Evolutionary conservation across 441 rosid species (phyloP), one percentile per base, ranked within the genome.

Genomic region (Kokia cookei): DNA sequence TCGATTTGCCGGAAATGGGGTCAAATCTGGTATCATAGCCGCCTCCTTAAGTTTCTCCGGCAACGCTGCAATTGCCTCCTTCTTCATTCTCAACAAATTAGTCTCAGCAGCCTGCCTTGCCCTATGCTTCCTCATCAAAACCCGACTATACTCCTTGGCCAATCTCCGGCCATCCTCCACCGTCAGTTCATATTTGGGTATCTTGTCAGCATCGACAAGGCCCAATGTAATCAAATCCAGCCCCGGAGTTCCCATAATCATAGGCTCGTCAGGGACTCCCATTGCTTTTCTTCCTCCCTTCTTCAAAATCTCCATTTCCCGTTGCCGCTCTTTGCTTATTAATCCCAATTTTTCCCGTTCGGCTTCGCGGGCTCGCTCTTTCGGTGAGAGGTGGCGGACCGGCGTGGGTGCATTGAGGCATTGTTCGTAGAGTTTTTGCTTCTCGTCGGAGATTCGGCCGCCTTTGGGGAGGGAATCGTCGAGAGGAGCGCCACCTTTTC

Each of bases 351-450:
- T 94, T 71, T 91, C 90, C 26, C 97, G 82, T 78, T 94, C 93
- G 1, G 85, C 93, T 72, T 94, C 98, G 1, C 97, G 85, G 14
- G 82, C 88, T 2, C 65, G 74, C 19, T 88, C 92, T 50, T 86
- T 86, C 0, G 93, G 90, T 10, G 82, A 84, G 60, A 92, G 81
- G 77, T 85, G 80, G 17, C 97, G 87, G 60, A 94, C 82, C 10
- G 98, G 97, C 0, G 95, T 86, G 5, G 98, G 97, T 3, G 94
- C 97, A 26, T 84, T 89, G 55, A 92, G 82, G 84, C 97, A 94
- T 55, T 81, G 81, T 2, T 91, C 96, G 78, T 85, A 91, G 0
- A 89, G 69, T 47, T 79, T 79, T 60, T 83, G 78, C 76, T 86
- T 88, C 68, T 84, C 88, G 40, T 82, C 84, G 29, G 82, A 69